phyloP scores from a whole-genome alignment of 2,329 filamentous ascomycete species.

The Trichophyton mentagrophytes region DNA sequence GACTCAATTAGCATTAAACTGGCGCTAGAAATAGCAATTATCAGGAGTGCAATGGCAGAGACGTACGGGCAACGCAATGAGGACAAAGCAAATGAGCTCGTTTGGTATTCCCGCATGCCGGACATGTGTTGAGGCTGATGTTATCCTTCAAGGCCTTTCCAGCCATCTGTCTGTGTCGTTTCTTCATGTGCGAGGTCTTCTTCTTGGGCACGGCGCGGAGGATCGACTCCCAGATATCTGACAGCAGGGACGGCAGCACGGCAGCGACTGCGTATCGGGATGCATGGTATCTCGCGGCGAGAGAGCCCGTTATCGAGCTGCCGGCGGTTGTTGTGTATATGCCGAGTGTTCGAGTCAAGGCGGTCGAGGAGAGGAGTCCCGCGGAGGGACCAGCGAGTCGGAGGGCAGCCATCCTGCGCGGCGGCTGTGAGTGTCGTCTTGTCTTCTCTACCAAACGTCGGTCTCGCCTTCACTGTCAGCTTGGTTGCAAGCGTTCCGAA shows the following conservation, averaged over 20 bases:
- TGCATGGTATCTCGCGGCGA: constrained; percentile 18
- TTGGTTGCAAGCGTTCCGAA: too few species aligned
- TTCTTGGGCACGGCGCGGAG: constrained; percentile 93
- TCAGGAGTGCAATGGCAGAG: not conserved
- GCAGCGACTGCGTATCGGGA: constrained; percentile 39
- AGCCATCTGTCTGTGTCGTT: constrained; percentile 82
- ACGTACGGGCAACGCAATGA: constrained; percentile 64
- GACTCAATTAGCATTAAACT: not conserved
- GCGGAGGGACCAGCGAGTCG: not conserved
- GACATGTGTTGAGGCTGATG: constrained; percentile 73
- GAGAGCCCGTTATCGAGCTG: constrained; percentile 37
- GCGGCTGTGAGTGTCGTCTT: not conserved
- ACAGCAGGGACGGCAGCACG: constrained; percentile 53
- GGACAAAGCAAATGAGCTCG: constrained; percentile 80
- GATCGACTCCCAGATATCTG: constrained; percentile 83
- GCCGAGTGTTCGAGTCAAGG: constrained; percentile 1
- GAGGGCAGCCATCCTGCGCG: not conserved
- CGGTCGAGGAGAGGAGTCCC: constrained; percentile 2
- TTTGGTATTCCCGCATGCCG: constrained; percentile 77
- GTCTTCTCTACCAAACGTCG: too few species aligned
- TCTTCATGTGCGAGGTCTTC: constrained; percentile 95
- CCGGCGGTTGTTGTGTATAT: constrained; percentile 7
- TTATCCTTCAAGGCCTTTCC: constrained; percentile 91
- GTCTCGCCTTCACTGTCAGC: too few species aligned
- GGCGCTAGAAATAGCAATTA: not conserved